phyloP scores from a whole-genome alignment of 768 basidiomycete species.

The Cystobasidium ongulense region DNA sequence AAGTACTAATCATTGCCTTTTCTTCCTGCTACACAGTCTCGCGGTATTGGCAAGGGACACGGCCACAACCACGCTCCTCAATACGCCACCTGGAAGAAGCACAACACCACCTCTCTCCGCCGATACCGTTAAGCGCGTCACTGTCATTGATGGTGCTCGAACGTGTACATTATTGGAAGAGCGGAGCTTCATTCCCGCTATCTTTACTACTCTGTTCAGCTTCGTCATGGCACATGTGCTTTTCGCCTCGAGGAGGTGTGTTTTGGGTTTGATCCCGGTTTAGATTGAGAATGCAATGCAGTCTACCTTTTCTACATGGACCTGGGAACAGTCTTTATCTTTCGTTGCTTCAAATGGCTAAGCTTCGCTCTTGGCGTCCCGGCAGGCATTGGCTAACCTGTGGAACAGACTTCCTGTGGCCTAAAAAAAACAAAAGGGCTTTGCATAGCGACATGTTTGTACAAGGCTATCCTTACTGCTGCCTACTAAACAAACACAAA shows the following conservation, averaged over 20 bases:
- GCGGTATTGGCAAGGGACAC: conserved; percentile 92
- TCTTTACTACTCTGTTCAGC: background rate
- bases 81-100: conserved; percentile 87
- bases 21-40: conserved; percentile 56
- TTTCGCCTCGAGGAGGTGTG: background rate
- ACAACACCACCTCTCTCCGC: conserved; percentile 54
- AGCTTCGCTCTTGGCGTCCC: no score
- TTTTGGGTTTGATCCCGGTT: background rate
- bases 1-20: conserved; percentile 1
- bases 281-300: background rate
- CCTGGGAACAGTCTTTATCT: no score
- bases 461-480: no score
- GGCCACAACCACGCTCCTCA: conserved; percentile 87
- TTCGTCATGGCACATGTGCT: background rate
- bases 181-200: background rate
- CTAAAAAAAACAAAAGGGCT: no score
- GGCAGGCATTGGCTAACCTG: no score
- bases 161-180: background rate
- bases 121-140: conserved; percentile 41
- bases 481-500: no score
- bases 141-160: background rate
- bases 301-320: background rate
- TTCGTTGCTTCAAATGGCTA: no score
- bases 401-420: no score
- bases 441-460: no score